Base-by-base conservation (phyloP, 2,329 filamentous ascomycete species). In the Fusarium sp. region DNA sequence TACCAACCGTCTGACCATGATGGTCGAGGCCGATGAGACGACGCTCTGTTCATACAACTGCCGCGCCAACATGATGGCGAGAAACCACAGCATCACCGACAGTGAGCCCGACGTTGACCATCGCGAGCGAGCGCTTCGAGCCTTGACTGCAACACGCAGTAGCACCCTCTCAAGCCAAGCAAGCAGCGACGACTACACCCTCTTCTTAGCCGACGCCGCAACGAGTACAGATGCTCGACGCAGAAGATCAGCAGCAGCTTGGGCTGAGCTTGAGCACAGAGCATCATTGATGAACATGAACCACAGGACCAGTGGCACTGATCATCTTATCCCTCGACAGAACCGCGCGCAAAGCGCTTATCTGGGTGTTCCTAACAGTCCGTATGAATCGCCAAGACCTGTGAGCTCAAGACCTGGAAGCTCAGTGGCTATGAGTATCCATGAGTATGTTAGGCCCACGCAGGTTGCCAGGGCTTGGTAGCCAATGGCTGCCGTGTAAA, bases 21-120 rank as follows among this genome's bases (percentile, higher is more conserved):
- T 72, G 59, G 54, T 45, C 30, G 56, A 75, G 51, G 67, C 60
- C 40, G 67, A 73, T 40, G 74, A 73, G 34, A 63, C 67, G 8
- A 73, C 73, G 3, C 72, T 75, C 8, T 75, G 73, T 40, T 75
- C 73, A 22, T 63, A 59, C 59, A 72, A 67, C 45, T 51, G 51
- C 46, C 38, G 45, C 10, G 18, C 60, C 24, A 38, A 42, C 22
- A 56, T 32, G 16, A 58, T 45, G 18, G 45, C 50, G 11, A 55
- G 54, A 44, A 58, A 54, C 42, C 30, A 22, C n/a, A 54, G 68
- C 4, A 55, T 54, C 10, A 59, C 55, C 10, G 56, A 59, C 18
- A 59, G 66, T 20, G 66, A 71, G n/a, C 45, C 60, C 15, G 64
- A 73, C 30, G 47, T 66, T 18, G 59, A 66, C 16, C 57, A 70